Conservation (phyloP, 805 yeast genomes). For the Groenewaldozyma tartarivorans region DNA sequence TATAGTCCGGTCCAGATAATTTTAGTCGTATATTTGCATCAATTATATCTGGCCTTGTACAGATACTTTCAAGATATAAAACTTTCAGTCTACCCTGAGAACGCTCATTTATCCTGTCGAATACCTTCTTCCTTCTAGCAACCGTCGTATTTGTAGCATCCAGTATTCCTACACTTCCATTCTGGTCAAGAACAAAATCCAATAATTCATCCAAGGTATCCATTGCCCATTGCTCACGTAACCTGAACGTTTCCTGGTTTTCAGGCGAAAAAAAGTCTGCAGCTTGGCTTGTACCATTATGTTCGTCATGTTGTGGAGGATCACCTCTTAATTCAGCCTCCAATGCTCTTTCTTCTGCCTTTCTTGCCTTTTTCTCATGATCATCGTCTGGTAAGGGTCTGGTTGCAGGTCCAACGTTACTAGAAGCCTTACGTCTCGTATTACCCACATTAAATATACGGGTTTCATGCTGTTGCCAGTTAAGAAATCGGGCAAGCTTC, state of each 20-base stretch:
- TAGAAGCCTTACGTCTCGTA: conserved; percentile 67
- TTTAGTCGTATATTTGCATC: conserved; percentile 79
- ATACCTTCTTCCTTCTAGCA: conserved; percentile 55
- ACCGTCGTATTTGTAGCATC: conserved; percentile 89
- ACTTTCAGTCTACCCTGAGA: conserved; percentile 50
- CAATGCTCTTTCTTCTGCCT: conserved; percentile 3
- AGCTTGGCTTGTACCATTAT: conserved; percentile 36
- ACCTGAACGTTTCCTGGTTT: conserved; percentile 49
- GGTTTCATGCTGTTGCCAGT: conserved; percentile 89
- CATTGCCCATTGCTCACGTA: conserved; percentile 93
- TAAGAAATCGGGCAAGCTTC: conserved; percentile 78
- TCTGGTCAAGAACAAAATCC: conserved; percentile 68
- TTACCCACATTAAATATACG: conserved; percentile 92
- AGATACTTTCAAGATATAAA: conserved; percentile 75
- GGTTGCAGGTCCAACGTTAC: conserved; percentile 57
- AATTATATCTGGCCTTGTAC: conserved; percentile 69
- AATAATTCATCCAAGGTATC: conserved; percentile 74
- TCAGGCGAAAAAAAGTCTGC: conserved; percentile 84
- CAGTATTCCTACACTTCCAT: conserved; percentile 86
- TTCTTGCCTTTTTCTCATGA: conserved; percentile 16
- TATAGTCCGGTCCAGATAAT: conserved; percentile 88
- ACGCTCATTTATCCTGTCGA: conserved; percentile 33
- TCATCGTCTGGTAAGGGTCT: conserved; percentile 46
- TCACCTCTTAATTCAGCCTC: conserved; percentile 5
- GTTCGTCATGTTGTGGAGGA: background rate